Evolutionary conservation across 2,329 filamentous ascomycete species (phyloP), one percentile per base, ranked within the genome.

Genomic region (Emergomyces pasteurianus): DNA sequence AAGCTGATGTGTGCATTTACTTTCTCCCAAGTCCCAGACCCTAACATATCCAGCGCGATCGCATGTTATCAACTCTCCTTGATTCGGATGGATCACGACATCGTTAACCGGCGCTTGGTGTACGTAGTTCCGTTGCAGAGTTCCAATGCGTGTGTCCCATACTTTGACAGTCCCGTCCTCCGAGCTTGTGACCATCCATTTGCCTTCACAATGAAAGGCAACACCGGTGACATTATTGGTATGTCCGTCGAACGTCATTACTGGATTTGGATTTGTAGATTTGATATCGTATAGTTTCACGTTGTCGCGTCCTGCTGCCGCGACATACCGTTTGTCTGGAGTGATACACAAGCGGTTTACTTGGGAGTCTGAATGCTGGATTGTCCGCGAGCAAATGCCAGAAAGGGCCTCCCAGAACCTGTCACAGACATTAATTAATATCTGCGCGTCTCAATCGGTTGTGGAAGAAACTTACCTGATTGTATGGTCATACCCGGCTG

Each of bases 221-320:
- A 99, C 89, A 50, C 94, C 94, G 0, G 94, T 99, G 72, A 99
- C 87, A 70, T 99, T 99, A 66, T 87, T 90, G 14, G 90, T 94
- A 77, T 99, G 94, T 49, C 94, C 94, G 72, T 97, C 92, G 70
- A 99, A 97, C 23, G 88, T 92, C 70, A 97, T 84, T 28, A 97
- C 82, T 0, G 94, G 88, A 66, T 92, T 94, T 1, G 94, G 92
- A 69, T 97, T 97, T n/a, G 90, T 92, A 18, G 91, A 96, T 72
- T 96, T 96, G 79, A 97, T 96, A 71, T 99, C 94, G 79, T 95
- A 99, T 62, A 99, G 88, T 78, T 97, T 97, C 71, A 99, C 90
- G 58, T 89, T 91, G 74, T 92, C 90, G 67, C 86, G 84, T 31
- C 86, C 86, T 0, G 86, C 86, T 28, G 86, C 92, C 40, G 92